These are phyloP conservation scores for Tricholoma flavovirens DNA, from an alignment of 768 basidiomycete species.

Conservation along the genomic window DNA sequence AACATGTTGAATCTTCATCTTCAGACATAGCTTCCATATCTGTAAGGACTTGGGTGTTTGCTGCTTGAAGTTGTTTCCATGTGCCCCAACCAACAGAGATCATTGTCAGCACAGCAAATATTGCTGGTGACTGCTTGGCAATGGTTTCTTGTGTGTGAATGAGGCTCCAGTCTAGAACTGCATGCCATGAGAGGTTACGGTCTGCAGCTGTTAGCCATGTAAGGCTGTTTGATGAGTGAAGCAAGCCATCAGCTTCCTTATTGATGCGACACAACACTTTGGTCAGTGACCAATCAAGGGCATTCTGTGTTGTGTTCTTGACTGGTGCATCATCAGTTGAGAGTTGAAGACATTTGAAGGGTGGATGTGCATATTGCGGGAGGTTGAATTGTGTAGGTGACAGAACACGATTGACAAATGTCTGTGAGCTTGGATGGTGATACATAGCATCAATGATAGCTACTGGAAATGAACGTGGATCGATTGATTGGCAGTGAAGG, in stretches of 20 bases:
- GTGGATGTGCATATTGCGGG: not conserved
- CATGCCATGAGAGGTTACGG: not conserved
- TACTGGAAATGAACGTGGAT: not conserved
- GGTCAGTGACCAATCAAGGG: not conserved
- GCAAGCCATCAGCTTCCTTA: not conserved
- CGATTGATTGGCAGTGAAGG: too few relatives aligned
- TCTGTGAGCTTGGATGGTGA: too few relatives aligned
- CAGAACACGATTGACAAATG: not conserved
- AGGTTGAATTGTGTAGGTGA: not conserved
- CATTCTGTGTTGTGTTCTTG: not conserved
- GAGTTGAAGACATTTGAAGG: not conserved
- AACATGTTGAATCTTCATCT: not conserved
- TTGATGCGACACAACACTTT: not conserved
- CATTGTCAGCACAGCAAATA: not conserved
- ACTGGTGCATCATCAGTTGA: not conserved
- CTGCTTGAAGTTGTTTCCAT: not conserved
- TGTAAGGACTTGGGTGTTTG: not conserved
- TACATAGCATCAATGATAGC: constrained; percentile 1
- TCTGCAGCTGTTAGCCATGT: not conserved
- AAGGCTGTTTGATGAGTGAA: not conserved
- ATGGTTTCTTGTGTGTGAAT: not conserved
- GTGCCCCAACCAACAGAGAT: not conserved
- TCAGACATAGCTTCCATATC: not conserved
- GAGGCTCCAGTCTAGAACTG: not conserved
- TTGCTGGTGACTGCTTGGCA: not conserved